phyloP scores from a whole-genome alignment of 352 stramenopile species.

The Phytopythium aichiense region DNA sequence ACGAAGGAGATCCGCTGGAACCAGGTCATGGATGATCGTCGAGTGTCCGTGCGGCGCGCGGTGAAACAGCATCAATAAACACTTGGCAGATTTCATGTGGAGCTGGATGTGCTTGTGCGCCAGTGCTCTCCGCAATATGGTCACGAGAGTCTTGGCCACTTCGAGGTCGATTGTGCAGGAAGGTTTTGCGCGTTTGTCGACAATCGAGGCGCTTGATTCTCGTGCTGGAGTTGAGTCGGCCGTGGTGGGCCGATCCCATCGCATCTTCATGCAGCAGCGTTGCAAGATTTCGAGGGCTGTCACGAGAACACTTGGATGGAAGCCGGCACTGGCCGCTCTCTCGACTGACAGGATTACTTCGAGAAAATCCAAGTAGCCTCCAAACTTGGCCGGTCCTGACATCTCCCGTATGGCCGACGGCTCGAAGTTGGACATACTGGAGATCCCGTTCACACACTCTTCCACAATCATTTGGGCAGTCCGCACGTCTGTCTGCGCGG shows the following conservation, averaged over 20 bases:
- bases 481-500: slow-evolving; percentile 11
- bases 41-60: slow-evolving; percentile 27
- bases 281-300: slow-evolving; percentile 64
- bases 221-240: not conserved
- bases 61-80: slow-evolving; percentile 57
- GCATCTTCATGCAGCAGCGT: slow-evolving; percentile 68
- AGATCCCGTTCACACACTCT: slow-evolving; percentile 74
- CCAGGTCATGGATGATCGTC: slow-evolving; percentile 31
- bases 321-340: slow-evolving; percentile 19
- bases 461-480: slow-evolving; percentile 71
- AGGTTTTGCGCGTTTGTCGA: not conserved
- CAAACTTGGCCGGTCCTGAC: slow-evolving; percentile 28
- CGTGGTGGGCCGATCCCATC: slow-evolving; percentile 31
- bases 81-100: slow-evolving; percentile 69
- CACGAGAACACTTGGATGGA: slow-evolving; percentile 65
- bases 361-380: slow-evolving; percentile 58
- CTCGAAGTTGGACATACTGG: slow-evolving; percentile 56
- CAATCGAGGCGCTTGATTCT: slow-evolving; percentile 8
- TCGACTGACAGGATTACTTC: slow-evolving; percentile 25
- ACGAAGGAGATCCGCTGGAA: slow-evolving; percentile 41
- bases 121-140: slow-evolving; percentile 40
- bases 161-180: slow-evolving; percentile 14
- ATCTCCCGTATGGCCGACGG: slow-evolving; percentile 51
- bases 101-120: slow-evolving; percentile 53
- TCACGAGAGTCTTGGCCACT: slow-evolving; percentile 38